Evolutionary conservation across 768 basidiomycete genomes (phyloP).

Genomic region (Lentinula detonsa): DNA sequence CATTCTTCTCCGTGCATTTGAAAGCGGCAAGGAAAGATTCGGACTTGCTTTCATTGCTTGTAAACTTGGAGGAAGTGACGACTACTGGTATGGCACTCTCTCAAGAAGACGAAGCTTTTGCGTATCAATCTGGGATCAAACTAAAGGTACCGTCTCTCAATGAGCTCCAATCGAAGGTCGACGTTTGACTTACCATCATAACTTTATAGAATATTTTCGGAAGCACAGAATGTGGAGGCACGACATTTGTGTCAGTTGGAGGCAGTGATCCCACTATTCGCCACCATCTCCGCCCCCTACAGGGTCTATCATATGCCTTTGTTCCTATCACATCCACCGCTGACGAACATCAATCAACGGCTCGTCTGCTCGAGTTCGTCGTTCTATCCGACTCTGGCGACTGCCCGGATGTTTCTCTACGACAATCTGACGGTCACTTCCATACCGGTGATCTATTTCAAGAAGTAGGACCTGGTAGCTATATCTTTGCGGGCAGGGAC

Average conservation of each 20-base stretch:
- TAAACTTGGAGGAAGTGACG: constrained; percentile 54
- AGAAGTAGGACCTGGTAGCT: constrained; percentile 50
- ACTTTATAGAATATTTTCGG: constrained; percentile 66
- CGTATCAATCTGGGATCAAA: constrained; percentile 54
- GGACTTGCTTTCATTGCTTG: constrained; percentile 52
- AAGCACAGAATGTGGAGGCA: constrained; percentile 68
- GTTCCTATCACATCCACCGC: constrained; percentile 44
- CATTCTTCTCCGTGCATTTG: constrained; percentile 63
- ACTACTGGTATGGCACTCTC: constrained; percentile 62
- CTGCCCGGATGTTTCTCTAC: constrained; percentile 57
- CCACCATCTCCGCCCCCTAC: constrained; percentile 51
- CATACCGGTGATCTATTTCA: constrained; percentile 82
- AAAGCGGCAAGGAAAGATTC: constrained; percentile 52
- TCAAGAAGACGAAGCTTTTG: constrained; percentile 69
- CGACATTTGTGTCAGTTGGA: constrained; percentile 58
- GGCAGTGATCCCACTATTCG: constrained; percentile 44
- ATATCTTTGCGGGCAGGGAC: constrained; percentile 64
- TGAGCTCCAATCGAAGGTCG: neutral
- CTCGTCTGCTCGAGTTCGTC: constrained; percentile 59
- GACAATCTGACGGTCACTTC: constrained; percentile 61
- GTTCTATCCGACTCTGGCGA: constrained; percentile 63
- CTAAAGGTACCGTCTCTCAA: constrained; percentile 42
- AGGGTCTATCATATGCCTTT: constrained; percentile 64
- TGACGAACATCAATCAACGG: constrained; percentile 47
- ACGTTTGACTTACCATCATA: constrained; percentile 11